These are phyloP conservation scores for Pythium folliculosum DNA, from an alignment of 352 stramenopile genomes.

Conservation along the genomic window DNA sequence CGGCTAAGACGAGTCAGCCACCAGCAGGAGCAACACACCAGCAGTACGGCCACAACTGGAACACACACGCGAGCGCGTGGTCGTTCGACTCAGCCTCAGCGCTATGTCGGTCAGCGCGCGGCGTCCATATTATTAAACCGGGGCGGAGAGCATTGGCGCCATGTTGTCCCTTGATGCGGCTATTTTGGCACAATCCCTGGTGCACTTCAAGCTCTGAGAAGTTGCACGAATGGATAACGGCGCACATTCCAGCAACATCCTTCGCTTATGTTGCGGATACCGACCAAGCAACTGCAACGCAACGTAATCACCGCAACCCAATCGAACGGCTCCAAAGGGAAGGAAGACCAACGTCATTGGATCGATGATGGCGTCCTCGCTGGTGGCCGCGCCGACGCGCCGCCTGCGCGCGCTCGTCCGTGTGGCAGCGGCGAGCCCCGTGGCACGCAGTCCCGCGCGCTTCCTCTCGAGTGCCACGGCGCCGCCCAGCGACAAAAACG, in stretches of 20 bases:
- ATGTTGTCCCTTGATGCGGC: neutral
- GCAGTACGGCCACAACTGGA: neutral
- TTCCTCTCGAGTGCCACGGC: slow-evolving; percentile 2
- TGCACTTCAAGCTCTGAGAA: slow-evolving; percentile 11
- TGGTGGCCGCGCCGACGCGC: neutral
- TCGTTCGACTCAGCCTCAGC: neutral
- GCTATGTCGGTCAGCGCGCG: neutral
- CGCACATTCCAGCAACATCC: slow-evolving; percentile 4
- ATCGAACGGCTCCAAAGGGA: slow-evolving; percentile 16
- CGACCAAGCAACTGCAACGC: neutral
- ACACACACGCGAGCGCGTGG: too few species aligned
- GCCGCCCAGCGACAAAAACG: slow-evolving; percentile 6
- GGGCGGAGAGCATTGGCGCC: too few species aligned
- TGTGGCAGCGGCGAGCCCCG: neutral
- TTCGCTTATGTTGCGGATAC: slow-evolving; percentile 6
- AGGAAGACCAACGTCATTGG: neutral
- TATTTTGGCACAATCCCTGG: neutral
- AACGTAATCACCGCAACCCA: neutral
- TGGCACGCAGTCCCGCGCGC: neutral
- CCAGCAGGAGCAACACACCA: too few species aligned
- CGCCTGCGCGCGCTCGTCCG: slow-evolving; percentile 7
- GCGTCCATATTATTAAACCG: neutral
- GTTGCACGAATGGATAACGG: slow-evolving; percentile 14
- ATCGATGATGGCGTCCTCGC: neutral
- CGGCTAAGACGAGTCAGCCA: neutral